Evolutionary conservation across 2,329 filamentous ascomycete species (phyloP), one percentile per base, ranked within the genome.

Genomic region (Fusarium longipes): DNA sequence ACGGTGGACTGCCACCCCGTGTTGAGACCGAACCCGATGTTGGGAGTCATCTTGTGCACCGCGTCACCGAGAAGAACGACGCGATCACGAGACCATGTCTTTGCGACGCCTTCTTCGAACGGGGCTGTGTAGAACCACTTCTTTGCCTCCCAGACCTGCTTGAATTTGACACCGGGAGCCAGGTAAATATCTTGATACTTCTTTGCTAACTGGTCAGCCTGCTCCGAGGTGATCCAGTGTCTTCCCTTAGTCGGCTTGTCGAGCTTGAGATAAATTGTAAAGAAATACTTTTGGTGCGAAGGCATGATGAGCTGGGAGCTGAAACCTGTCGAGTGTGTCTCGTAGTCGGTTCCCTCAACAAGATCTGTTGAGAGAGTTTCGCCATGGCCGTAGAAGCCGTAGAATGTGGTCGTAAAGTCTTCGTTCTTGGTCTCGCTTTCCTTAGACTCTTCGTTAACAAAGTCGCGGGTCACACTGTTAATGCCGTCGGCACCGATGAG

Each of bases 21-120:
- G 42, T 70, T 70, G 10, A 70, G 39, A 3, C 68, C 56, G 9
- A 70, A 65, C 0, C 68, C 68, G 0, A 68, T 52, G 8, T 70
- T 70, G 0, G 68, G 68, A 0, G 68, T 70, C 60, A 70, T 69
- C 32, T 66, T 64, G n/a, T 70, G 68, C 0, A 55, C 67, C 1
- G 68, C 61, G 18, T 70, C 68, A 0, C 68, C 68, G 0, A 68
- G 32, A 1, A 70, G 52, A 14, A 70, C 65, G 1, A 70, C 63
- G 1, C 68, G 65, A 5, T 67, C 65, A 43, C 32, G 49, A 30
- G 57, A 65, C 65, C 67, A 70, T 1, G 53, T 56, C 12, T 68
- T 59, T 8, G 58, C 49, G 2, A 57, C 54, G 9, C 68, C 68
- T 25, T 70, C 68, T 52, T 68, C 67, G 1, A 66, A 57, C 2